Conservation (phyloP, 345 rosid genomes). For the Noccaea bulbosa region DNA sequence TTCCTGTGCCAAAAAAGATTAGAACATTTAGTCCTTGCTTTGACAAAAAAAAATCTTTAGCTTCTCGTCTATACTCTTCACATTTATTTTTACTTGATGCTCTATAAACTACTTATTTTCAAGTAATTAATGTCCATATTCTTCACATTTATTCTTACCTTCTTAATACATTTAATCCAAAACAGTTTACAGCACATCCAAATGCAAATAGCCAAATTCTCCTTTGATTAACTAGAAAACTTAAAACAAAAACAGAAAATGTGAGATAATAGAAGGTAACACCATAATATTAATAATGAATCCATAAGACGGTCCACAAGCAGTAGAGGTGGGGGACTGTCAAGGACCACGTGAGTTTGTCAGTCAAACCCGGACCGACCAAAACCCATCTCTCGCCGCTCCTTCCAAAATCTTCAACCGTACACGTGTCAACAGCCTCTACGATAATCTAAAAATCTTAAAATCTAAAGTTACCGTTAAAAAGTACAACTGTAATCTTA, state of each 20-base stretch:
- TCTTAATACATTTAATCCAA: background rate
- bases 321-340: slow-evolving; percentile 33
- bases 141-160: too few relatives aligned
- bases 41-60: too few relatives aligned
- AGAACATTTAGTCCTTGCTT: too few relatives aligned
- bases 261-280: slow-evolving; percentile 14
- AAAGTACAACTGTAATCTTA: slow-evolving; percentile 42
- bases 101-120: too few relatives aligned
- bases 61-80: too few relatives aligned
- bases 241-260: slow-evolving; percentile 23
- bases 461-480: slow-evolving; percentile 43
- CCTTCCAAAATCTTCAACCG: slow-evolving; percentile 30
- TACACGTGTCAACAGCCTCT: slow-evolving; percentile 24
- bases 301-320: slow-evolving; percentile 45
- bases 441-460: slow-evolving; percentile 6
- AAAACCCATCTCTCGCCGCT: slow-evolving; percentile 42
- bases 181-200: background rate
- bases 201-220: background rate
- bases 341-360: slow-evolving; percentile 47
- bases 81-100: too few relatives aligned
- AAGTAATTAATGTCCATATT: too few relatives aligned
- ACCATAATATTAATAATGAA: slow-evolving; percentile 28
- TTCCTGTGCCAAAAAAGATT: too few relatives aligned
- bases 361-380: slow-evolving; percentile 44
- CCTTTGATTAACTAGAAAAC: background rate